phyloP scores from a whole-genome alignment of 192 early-diverging fungal genomes.

The Coemansia sp. region DNA sequence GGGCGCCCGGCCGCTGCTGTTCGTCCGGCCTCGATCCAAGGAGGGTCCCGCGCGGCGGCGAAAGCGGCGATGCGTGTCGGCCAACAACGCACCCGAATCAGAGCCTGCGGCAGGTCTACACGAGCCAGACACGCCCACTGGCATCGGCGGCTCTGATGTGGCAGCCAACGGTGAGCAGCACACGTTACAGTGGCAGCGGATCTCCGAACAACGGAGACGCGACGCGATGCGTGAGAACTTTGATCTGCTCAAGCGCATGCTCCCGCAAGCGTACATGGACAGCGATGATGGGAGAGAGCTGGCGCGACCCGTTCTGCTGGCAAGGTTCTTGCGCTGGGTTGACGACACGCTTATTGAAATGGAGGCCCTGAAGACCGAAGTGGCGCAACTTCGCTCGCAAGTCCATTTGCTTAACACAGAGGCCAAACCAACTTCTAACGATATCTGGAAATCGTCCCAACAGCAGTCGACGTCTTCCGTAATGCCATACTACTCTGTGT shows the following conservation, averaged over 20 bases:
- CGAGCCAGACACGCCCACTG: not conserved
- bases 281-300: conserved; percentile 56
- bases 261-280: conserved; percentile 49
- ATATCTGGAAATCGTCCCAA: not conserved
- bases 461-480: conserved; percentile 1
- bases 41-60: conserved; percentile 37
- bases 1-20: conserved; percentile 43
- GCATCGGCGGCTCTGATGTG: not conserved
- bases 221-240: conserved; percentile 58
- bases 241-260: conserved; percentile 56
- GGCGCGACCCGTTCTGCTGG: conserved; percentile 49
- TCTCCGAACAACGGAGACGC: conserved; percentile 51
- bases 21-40: conserved; percentile 43
- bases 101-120: not conserved
- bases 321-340: conserved; percentile 54
- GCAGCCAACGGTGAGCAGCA: conserved; percentile 6
- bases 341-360: conserved; percentile 56
- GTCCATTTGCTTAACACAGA: not conserved
- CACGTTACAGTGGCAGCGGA: conserved; percentile 50
- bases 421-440: not conserved
- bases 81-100: conserved; percentile 5
- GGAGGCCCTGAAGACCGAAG: conserved; percentile 44
- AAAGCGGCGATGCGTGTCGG: conserved; percentile 37
- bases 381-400: conserved; percentile 22
- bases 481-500: not conserved